Percentiles rank a stretch among this genome's conserved stretches.
Evolutionary conservation across 1,139 yeast genomes (phyloP).

Genomic region (Yamadazyma dendronema): DNA sequence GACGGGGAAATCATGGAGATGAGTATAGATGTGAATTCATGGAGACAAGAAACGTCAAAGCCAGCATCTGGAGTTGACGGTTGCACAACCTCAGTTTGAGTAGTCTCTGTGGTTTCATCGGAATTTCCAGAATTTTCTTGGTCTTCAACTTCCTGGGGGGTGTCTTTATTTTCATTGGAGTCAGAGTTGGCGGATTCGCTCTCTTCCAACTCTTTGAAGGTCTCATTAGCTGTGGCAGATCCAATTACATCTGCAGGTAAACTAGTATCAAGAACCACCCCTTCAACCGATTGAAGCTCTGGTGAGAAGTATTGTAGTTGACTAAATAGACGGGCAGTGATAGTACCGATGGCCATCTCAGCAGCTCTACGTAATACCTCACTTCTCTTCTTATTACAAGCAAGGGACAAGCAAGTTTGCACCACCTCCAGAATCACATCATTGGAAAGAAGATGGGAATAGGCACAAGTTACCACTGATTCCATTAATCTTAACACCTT

Average conservation of each 20-base stretch:
- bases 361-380: conserved; percentile 89
- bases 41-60: conserved; percentile 65
- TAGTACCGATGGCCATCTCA: conserved; percentile 74
- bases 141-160: neutral
- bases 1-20: conserved; percentile 84
- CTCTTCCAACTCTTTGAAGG: neutral
- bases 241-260: conserved; percentile 45
- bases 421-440: conserved; percentile 85
- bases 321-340: conserved; percentile 67
- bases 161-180: too few relatives aligned
- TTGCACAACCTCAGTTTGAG: neutral
- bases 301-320: conserved; percentile 60
- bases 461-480: conserved; percentile 59
- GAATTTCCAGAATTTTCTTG: neutral
- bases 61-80: neutral
- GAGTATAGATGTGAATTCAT: conserved; percentile 69
- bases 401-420: conserved; percentile 87
- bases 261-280: conserved; percentile 33
- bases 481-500: conserved; percentile 80
- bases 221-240: conserved; percentile 24
- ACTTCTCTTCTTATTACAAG: conserved; percentile 89
- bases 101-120: neutral
- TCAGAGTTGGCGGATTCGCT: neutral
- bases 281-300: conserved; percentile 34
- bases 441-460: conserved; percentile 67